Percentiles rank a stretch among this genome's conserved stretches.
Conservation (phyloP, 73 alveolate genomes). For the Urostyla sp. region DNA sequence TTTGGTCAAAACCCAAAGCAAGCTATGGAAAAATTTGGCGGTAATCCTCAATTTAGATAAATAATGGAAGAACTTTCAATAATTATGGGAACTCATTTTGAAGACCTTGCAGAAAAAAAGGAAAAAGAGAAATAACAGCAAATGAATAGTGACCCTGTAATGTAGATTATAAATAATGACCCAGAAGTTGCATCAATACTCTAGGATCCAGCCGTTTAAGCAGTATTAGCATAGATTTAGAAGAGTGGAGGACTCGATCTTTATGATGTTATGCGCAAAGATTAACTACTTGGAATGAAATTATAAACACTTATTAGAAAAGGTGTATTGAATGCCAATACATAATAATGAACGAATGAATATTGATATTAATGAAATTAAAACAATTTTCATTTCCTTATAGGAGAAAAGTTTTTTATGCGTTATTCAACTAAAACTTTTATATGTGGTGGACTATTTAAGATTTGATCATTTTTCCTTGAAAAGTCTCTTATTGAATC, state of each 20-base stretch:
- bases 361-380: neutral
- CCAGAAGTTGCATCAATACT: slow-evolving; percentile 75
- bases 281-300: slow-evolving; percentile 34
- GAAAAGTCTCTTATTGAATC: neutral
- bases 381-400: neutral
- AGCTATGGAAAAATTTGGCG: slow-evolving; percentile 76
- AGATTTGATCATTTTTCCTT: neutral
- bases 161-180: slow-evolving; percentile 56
- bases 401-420: no score
- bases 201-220: slow-evolving; percentile 75
- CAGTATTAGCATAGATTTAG: slow-evolving; percentile 67
- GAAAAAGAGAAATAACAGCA: slow-evolving; percentile 50
- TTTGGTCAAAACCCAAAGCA: slow-evolving; percentile 79
- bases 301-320: slow-evolving; percentile 7
- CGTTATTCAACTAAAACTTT: no score
- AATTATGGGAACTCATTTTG: slow-evolving; percentile 85
- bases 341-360: neutral
- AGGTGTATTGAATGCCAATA: slow-evolving; percentile 43
- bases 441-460: no score
- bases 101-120: slow-evolving; percentile 63
- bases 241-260: slow-evolving; percentile 74
- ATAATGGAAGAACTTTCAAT: slow-evolving; percentile 80
- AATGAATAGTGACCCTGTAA: slow-evolving; percentile 73
- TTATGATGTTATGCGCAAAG: slow-evolving; percentile 66
- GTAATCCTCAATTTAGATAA: slow-evolving; percentile 75